These are phyloP conservation scores for Austropuccinia psidii DNA, from an alignment of 1,284 basidiomycete genomes.

Conservation along the genomic window DNA sequence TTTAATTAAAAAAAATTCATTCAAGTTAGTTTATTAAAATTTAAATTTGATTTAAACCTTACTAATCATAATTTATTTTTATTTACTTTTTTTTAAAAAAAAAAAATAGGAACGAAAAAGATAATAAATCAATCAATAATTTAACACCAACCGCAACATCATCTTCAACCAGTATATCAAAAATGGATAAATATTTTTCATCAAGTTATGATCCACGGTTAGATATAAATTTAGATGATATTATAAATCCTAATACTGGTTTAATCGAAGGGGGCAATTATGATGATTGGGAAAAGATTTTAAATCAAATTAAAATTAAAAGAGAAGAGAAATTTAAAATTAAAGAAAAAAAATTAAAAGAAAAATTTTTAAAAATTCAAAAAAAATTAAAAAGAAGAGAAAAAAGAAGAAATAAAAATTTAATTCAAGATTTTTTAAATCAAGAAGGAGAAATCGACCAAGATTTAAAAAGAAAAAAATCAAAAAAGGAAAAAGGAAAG, in stretches of 20 bases:
- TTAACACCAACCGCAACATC: background rate
- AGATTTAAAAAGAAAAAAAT: background rate
- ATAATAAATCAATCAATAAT: too few species aligned
- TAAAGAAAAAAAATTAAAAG: slow-evolving; percentile 5
- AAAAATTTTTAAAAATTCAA: background rate
- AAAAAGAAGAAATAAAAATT: background rate
- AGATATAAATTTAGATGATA: slow-evolving; percentile 32
- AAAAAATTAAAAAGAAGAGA: background rate
- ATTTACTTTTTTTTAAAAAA: too few species aligned
- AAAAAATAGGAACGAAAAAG: too few species aligned
- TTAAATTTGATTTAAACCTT: too few species aligned
- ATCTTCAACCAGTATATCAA: slow-evolving; percentile 39
- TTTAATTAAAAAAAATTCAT: too few species aligned
- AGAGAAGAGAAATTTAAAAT: background rate
- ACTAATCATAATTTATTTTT: too few species aligned
- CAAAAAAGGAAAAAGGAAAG: background rate
- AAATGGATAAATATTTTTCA: slow-evolving; percentile 44
- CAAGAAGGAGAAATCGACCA: background rate
- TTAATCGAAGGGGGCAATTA: slow-evolving; percentile 35
- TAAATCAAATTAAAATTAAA: slow-evolving; percentile 20
- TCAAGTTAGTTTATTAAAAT: too few species aligned
- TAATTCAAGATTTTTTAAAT: too few species aligned
- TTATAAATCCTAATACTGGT: slow-evolving; percentile 22
- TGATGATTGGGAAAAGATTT: slow-evolving; percentile 37
- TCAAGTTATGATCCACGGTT: slow-evolving; percentile 39